A percentile compares a stretch with the other conserved stretches of the same genome.
Evolutionary conservation across 208 protist species (phyloP).

Genomic region (Acanthamoeba polyphaga): DNA sequence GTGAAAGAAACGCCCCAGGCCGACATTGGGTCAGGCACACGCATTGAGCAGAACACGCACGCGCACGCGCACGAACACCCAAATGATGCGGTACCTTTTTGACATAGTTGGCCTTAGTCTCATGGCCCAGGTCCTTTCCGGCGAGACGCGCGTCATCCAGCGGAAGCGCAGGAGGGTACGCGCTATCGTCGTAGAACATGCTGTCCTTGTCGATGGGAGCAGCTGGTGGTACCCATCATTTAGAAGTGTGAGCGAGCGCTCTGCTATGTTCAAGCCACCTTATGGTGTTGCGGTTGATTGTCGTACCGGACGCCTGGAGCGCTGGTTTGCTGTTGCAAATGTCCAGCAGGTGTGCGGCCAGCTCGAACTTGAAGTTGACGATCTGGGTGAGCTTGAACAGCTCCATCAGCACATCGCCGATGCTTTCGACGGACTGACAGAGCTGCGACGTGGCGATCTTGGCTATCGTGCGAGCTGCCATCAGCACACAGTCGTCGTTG

Average conservation of each 20-base stretch:
- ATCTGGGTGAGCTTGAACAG: slow-evolving; percentile 10
- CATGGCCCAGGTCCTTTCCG: background rate
- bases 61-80: background rate
- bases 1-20: background rate
- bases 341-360: background rate
- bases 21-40: background rate
- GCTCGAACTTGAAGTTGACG: slow-evolving; percentile 24
- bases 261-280: background rate
- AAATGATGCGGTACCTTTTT: background rate
- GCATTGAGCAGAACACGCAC: background rate
- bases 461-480: background rate
- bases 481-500: background rate
- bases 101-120: background rate
- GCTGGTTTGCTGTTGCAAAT: background rate
- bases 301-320: background rate
- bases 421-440: background rate
- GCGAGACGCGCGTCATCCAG: background rate
- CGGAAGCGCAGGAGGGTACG: background rate
- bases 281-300: too few relatives aligned
- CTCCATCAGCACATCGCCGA: background rate
- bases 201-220: background rate
- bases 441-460: slow-evolving; percentile 9
- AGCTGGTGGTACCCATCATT: background rate
- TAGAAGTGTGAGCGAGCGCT: background rate
- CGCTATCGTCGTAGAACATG: background rate